Conservation (phyloP, 116 monocot genomes). For the Papilionanthe hybrid region DNA sequence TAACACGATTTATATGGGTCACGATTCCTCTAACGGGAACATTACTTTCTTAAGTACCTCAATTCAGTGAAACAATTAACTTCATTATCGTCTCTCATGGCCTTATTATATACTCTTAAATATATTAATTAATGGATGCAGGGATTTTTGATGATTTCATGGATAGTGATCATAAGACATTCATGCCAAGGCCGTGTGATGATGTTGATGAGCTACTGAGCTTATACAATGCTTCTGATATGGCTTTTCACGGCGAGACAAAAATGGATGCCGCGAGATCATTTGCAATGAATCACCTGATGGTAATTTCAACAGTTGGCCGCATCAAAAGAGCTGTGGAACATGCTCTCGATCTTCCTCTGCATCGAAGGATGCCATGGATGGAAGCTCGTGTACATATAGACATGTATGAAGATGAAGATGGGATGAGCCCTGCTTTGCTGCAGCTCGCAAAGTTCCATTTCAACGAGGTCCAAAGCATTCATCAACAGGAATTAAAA, state of each 20-base stretch:
- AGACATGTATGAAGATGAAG: background rate
- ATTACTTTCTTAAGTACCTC: too few species aligned
- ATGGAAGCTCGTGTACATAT: slow-evolving; percentile 3
- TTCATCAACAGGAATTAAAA: slow-evolving; percentile 6
- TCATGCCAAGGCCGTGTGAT: background rate
- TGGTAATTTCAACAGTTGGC: background rate
- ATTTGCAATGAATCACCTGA: background rate
- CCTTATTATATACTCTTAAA: too few species aligned
- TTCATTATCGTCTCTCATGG: background rate
- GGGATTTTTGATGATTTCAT: background rate
- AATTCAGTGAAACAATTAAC: background rate
- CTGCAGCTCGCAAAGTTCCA: slow-evolving; percentile 11
- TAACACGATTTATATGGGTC: too few species aligned
- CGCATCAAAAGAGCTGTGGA: background rate
- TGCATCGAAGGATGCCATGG: slow-evolving; percentile 6
- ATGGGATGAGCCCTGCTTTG: slow-evolving; percentile 3
- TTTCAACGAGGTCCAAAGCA: slow-evolving; percentile 4
- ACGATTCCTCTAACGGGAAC: too few species aligned
- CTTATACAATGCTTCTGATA: slow-evolving; percentile 8
- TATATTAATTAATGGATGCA: background rate
- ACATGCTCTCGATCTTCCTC: slow-evolving; percentile 4
- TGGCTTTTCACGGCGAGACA: background rate
- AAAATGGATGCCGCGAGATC: background rate
- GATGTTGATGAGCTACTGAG: slow-evolving; percentile 3
- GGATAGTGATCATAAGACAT: background rate